Percentiles rank a stretch among this genome's conserved stretches.
phyloP scores from a whole-genome alignment of 768 basidiomycete genomes.

The Peribolospora kevripleyi region DNA sequence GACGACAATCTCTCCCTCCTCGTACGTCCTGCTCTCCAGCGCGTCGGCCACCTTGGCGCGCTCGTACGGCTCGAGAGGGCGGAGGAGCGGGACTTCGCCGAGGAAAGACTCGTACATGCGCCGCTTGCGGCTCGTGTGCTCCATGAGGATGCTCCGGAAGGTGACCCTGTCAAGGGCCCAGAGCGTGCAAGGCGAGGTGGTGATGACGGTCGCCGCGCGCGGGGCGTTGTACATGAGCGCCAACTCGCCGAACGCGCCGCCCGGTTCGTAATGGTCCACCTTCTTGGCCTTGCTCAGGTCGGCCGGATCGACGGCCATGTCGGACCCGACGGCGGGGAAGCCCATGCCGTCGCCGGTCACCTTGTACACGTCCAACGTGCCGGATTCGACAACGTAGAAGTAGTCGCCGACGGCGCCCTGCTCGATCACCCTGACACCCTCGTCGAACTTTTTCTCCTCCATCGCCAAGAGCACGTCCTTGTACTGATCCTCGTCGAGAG shows the following conservation, averaged over 20 bases:
- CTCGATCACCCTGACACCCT: slow-evolving; percentile 72
- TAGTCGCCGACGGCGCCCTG: slow-evolving; percentile 94
- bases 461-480: slow-evolving; percentile 81
- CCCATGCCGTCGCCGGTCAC: slow-evolving; percentile 26
- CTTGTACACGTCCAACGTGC: slow-evolving; percentile 59
- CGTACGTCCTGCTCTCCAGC: slow-evolving; percentile 54
- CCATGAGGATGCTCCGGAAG: slow-evolving; percentile 90
- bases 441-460: slow-evolving; percentile 51
- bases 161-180: slow-evolving; percentile 96
- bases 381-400: slow-evolving; percentile 90
- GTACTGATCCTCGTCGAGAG: slow-evolving; percentile 89
- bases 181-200: slow-evolving; percentile 53
- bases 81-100: slow-evolving; percentile 63
- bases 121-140: slow-evolving; percentile 65
- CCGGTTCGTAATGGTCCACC: slow-evolving; percentile 62
- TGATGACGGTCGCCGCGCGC: slow-evolving; percentile 77
- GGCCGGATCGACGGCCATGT: slow-evolving; percentile 15
- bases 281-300: slow-evolving; percentile 28
- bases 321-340: neutral
- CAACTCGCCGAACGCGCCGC: slow-evolving; percentile 79
- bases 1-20: slow-evolving; percentile 68
- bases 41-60: slow-evolving; percentile 95
- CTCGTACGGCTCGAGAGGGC: slow-evolving; percentile 63
- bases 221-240: slow-evolving; percentile 97
- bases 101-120: slow-evolving; percentile 95